phyloP scores from a whole-genome alignment of 1,284 basidiomycete genomes.

The Neolentinus lepideus region DNA sequence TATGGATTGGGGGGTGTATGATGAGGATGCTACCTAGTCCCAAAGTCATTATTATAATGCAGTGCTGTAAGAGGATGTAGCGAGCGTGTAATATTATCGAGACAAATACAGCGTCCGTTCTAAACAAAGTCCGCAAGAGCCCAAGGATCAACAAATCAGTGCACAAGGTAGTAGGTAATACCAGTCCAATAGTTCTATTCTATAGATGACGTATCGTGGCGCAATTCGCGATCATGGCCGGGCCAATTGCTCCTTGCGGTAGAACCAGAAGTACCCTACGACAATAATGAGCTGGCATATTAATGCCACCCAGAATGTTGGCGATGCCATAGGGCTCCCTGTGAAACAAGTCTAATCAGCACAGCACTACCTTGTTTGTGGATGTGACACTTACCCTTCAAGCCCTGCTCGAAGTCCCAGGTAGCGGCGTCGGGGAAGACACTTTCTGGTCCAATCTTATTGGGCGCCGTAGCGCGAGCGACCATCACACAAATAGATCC shows the following conservation, averaged over 20 bases:
- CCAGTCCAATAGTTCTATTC: background rate
- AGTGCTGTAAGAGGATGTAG: background rate
- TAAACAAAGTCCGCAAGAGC: constrained; percentile 2
- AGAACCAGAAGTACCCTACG: constrained; percentile 92
- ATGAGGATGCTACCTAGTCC: background rate
- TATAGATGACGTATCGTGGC: background rate
- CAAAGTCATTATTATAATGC: constrained; percentile 2
- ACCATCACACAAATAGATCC: constrained; percentile 80
- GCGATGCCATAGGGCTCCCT: constrained; percentile 71
- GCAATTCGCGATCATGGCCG: background rate
- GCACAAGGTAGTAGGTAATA: constrained; percentile 1
- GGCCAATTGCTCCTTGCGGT: constrained; percentile 68
- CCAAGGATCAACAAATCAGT: background rate
- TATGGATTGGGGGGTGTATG: background rate
- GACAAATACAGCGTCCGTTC: constrained; percentile 4
- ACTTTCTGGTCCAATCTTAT: constrained; percentile 74
- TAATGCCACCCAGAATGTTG: constrained; percentile 86
- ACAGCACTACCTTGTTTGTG: constrained; percentile 3
- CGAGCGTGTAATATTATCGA: constrained; percentile 1
- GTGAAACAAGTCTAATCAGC: background rate
- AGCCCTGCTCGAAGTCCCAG: constrained; percentile 74
- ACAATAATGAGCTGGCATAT: constrained; percentile 78
- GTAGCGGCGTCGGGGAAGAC: constrained; percentile 90
- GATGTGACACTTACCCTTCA: constrained; percentile 34
- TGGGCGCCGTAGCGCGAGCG: constrained; percentile 80